These are phyloP conservation scores for Fusarium tuaranense DNA, from an alignment of 2,329 filamentous ascomycete species.

Conservation along the genomic window DNA sequence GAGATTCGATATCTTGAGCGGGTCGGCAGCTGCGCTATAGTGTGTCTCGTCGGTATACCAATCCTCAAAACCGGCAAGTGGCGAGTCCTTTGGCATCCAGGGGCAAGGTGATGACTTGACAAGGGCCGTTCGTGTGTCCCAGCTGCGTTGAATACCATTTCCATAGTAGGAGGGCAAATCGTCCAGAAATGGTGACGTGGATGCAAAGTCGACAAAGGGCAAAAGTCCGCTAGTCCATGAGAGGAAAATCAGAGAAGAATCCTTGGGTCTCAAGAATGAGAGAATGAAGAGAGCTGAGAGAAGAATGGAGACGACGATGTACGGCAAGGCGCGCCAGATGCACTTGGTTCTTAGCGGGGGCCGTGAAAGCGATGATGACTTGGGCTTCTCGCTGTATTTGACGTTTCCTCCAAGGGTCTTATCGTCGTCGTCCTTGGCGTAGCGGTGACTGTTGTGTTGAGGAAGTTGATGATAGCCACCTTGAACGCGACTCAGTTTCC, in stretches of 20 bases:
- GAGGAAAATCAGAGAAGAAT: conserved; percentile 49
- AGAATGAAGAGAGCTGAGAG: conserved; percentile 43
- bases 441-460: conserved; percentile 14
- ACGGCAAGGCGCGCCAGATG: conserved; percentile 23
- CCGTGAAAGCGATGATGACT: background rate
- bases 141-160: conserved; percentile 41
- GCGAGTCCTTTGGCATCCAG: conserved; percentile 40
- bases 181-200: conserved; percentile 46
- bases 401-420: background rate
- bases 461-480: conserved; percentile 19
- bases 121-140: conserved; percentile 46
- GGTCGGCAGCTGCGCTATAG: conserved; percentile 53
- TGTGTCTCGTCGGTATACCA: conserved; percentile 43
- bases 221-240: conserved; percentile 51
- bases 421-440: conserved; percentile 10
- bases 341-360: background rate
- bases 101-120: conserved; percentile 28
- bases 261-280: conserved; percentile 45
- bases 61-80: conserved; percentile 42
- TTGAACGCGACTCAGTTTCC: conserved; percentile 12
- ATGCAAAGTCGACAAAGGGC: conserved; percentile 50
- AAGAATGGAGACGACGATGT: conserved; percentile 39
- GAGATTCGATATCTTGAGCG: conserved; percentile 55
- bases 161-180: conserved; percentile 40
- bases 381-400: conserved; percentile 30